Conservation (phyloP, 2,329 filamentous ascomycete species). For the Furcasterigmium sp. region DNA sequence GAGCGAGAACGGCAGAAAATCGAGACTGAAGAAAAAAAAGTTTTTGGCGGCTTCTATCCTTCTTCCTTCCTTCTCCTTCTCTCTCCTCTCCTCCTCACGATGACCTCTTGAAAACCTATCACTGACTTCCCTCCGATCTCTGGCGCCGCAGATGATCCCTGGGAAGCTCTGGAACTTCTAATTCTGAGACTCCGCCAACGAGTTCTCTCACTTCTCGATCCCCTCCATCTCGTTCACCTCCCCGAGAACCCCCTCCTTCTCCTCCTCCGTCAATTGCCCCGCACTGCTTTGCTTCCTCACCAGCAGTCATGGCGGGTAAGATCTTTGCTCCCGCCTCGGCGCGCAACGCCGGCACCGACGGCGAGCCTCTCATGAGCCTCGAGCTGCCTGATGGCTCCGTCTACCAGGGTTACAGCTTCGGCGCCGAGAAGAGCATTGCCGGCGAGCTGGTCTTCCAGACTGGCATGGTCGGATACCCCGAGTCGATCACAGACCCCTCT, state of each 20-base stretch:
- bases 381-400: slow-evolving; percentile 89
- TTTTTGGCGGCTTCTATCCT: slow-evolving; percentile 8
- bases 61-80: slow-evolving; percentile 6
- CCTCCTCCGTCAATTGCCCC: slow-evolving; percentile 6
- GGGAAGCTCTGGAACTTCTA: slow-evolving; percentile 11
- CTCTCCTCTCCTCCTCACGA: slow-evolving; percentile 10
- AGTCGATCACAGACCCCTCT: slow-evolving; percentile 83
- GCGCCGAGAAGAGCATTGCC: slow-evolving; percentile 87
- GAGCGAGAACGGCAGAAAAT: slow-evolving; percentile 3
- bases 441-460: slow-evolving; percentile 99
- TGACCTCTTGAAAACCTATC: slow-evolving; percentile 10
- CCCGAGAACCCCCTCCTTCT: slow-evolving; percentile 3
- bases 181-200: slow-evolving; percentile 10
- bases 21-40: slow-evolving; percentile 11
- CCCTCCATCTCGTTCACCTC: slow-evolving; percentile 3
- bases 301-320: slow-evolving; percentile 24
- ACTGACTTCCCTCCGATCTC: slow-evolving; percentile 14
- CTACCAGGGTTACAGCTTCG: slow-evolving; percentile 95
- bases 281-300: slow-evolving; percentile 5
- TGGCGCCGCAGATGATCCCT: slow-evolving; percentile 16
- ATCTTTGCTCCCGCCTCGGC: slow-evolving; percentile 54
- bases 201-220: slow-evolving; percentile 9
- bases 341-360: slow-evolving; percentile 37
- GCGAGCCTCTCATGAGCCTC: slow-evolving; percentile 69
- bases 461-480: slow-evolving; percentile 97